Base-by-base conservation (phyloP, 805 yeast genomes). In the Candida fluviatilis region DNA sequence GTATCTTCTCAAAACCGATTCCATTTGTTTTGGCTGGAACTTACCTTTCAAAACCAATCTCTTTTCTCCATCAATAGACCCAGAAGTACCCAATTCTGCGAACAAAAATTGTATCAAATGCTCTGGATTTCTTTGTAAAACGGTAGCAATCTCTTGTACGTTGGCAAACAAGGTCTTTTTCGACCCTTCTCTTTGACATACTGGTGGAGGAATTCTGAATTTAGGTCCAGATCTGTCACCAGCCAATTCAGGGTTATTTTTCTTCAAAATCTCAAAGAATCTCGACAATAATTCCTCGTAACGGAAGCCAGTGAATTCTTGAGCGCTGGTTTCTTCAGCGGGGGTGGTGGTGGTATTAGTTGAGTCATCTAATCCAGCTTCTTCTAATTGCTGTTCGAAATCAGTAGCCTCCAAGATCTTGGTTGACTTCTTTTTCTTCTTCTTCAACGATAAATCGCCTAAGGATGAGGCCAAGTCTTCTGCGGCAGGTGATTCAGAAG, bases 11-110 rank as follows among this genome's bases (percentile, higher is more conserved):
- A 93, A 76, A 47, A 93, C 95, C 49, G 89, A 84, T 70, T 93
- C 99, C 76, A 93, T 82, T 67, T 90, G 96, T 69, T 91, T 93
- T 53, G 95, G 96, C 71, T 85, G 95, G 76, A 89, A 93, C 66
- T 95, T 86, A 74, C 99, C 99, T 75, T 88, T 93, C 64, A 93
- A 91, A 47, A 93, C 89, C 63, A 93, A 79, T 68, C 99, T 84
- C 74, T 89, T 87, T 66, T 87, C 91, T 64, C 98, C 99, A 69
- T 93, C 99, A 44, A 93, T 91, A 40, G 97, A 90, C 60, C 99
- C 99, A 2, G 98, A 88, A 15, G 99, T 93, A 82, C 99, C 99
- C 77, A 93, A 76, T 72, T 93, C 99, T 1, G 98, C 97, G 69
- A 93, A 93, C 66, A 93, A 69, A 68, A 84, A 93, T 71, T 89